Conservation (phyloP, 164 flowering plant genomes). For the Akebia trifoliata region DNA sequence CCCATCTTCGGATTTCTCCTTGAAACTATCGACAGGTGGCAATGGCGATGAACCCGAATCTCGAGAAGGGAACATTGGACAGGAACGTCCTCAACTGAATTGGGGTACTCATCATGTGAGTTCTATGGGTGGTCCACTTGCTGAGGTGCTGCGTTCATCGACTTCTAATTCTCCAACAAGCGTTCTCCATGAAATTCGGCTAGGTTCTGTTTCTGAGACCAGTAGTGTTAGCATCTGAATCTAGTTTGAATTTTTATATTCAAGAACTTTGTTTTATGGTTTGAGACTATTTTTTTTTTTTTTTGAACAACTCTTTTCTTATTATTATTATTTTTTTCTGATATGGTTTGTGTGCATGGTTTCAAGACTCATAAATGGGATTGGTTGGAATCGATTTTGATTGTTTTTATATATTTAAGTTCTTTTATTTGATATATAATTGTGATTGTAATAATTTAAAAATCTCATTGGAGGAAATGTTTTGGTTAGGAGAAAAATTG, state of each 20-base stretch:
- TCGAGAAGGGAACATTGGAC: slow-evolving; percentile 16
- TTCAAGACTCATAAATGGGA: too few species aligned
- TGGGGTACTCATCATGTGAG: slow-evolving; percentile 48
- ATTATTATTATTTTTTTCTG: not conserved
- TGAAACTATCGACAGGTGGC: slow-evolving; percentile 75
- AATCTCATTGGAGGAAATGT: too few species aligned
- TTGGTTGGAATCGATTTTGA: too few species aligned
- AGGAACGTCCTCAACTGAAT: slow-evolving; percentile 26
- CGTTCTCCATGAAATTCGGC: slow-evolving; percentile 49
- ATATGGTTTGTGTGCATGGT: too few species aligned
- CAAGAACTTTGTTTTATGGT: not conserved
- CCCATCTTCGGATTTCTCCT: slow-evolving; percentile 54
- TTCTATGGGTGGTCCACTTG: slow-evolving; percentile 79
- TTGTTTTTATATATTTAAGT: too few species aligned
- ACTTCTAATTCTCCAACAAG: slow-evolving; percentile 50
- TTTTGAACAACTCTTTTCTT: not conserved
- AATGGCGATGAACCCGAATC: slow-evolving; percentile 19
- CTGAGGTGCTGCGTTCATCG: slow-evolving; percentile 74
- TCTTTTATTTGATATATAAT: too few species aligned
- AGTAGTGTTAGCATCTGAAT: slow-evolving; percentile 42
- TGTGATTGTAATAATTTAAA: too few species aligned
- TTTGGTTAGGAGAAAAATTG: too few species aligned
- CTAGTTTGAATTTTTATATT: not conserved
- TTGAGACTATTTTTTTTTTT: not conserved
- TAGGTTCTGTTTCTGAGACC: slow-evolving; percentile 37